Evolutionary conservation across 257 asterid species (phyloP).

Genomic region (Gynochthodes officinalis): DNA sequence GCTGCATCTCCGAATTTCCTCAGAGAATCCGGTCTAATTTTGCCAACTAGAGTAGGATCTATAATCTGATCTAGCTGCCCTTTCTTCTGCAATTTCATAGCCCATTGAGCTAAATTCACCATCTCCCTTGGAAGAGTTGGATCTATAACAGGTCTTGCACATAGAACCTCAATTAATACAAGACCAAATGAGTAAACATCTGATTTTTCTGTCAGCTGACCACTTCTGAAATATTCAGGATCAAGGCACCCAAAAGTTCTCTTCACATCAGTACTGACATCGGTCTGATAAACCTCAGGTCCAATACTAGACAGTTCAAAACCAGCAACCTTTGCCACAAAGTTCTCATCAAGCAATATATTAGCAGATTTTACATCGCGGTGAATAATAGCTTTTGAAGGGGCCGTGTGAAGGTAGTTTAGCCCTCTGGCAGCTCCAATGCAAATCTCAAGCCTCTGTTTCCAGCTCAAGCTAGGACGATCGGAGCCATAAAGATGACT

Average conservation of each 20-base stretch:
- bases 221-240: constrained; percentile 83
- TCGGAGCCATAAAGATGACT: constrained; percentile 64
- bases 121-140: constrained; percentile 76
- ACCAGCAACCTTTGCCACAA: constrained; percentile 79
- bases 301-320: constrained; percentile 80
- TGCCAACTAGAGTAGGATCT: constrained; percentile 51
- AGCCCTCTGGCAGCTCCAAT: constrained; percentile 79
- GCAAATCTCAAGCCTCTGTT: constrained; percentile 79
- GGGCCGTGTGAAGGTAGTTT: constrained; percentile 81
- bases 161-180: constrained; percentile 63
- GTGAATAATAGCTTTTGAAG: constrained; percentile 65
- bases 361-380: constrained; percentile 87
- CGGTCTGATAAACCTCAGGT: constrained; percentile 82
- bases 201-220: constrained; percentile 71
- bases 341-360: constrained; percentile 76
- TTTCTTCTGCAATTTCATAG: constrained; percentile 66
- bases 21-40: constrained; percentile 63
- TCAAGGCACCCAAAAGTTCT: constrained; percentile 80
- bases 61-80: constrained; percentile 67
- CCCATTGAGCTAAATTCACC: constrained; percentile 91
- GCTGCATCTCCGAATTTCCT: constrained; percentile 79
- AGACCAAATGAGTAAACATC: constrained; percentile 82
- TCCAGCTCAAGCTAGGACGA: constrained; percentile 61
- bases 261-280: constrained; percentile 82
- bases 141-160: constrained; percentile 83